These are phyloP conservation scores for Solanum hybrid DNA, from an alignment of 305 asterid genomes.

Conservation along the genomic window DNA sequence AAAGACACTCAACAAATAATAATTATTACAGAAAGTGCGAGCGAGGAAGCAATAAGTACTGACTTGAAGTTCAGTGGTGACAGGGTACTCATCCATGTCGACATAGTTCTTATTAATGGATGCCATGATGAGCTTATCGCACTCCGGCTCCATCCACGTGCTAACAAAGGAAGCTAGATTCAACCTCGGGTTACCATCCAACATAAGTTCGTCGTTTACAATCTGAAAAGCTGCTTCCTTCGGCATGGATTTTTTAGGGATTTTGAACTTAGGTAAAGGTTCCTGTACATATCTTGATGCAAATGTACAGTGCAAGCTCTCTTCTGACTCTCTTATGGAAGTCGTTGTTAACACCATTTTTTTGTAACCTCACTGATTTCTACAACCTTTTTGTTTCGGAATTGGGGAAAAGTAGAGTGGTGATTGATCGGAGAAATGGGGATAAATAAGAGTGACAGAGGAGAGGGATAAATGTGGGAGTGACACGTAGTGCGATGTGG, in stretches of 20 bases:
- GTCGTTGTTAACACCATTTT: slow-evolving; percentile 43
- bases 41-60: background rate
- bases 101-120: slow-evolving; percentile 58
- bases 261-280: slow-evolving; percentile 55
- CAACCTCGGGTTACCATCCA: slow-evolving; percentile 69
- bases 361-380: background rate
- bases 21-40: background rate
- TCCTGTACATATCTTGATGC: slow-evolving; percentile 57
- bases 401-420: background rate
- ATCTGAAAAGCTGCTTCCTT: slow-evolving; percentile 73
- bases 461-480: background rate
- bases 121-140: slow-evolving; percentile 58
- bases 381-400: background rate
- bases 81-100: slow-evolving; percentile 78
- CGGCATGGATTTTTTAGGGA: slow-evolving; percentile 49
- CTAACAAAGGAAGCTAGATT: slow-evolving; percentile 66
- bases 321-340: slow-evolving; percentile 22
- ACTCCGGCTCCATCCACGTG: slow-evolving; percentile 83
- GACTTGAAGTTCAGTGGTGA: slow-evolving; percentile 74
- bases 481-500: slow-evolving; percentile 5
- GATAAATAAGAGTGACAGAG: background rate
- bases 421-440: background rate
- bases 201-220: slow-evolving; percentile 64
- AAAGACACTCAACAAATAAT: background rate
- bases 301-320: slow-evolving; percentile 39